Base-by-base conservation (phyloP, 208 protist genomes). In the Jaenimonas drosophilae region DNA sequence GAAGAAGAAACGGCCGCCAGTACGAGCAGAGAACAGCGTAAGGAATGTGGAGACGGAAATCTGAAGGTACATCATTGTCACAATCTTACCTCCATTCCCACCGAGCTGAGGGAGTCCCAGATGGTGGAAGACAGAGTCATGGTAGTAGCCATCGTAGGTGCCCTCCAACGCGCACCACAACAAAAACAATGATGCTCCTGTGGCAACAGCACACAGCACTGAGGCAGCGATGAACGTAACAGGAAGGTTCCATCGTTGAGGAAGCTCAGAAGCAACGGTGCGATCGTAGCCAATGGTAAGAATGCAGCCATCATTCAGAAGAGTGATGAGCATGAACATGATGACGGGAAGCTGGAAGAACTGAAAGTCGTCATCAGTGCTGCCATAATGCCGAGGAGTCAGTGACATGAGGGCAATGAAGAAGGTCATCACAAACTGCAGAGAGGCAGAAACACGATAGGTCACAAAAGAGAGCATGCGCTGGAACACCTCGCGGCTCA, bases 401-500 rank as follows among this genome's bases (percentile, higher is more conserved):
- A 93, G 59, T 26, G 73, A 64, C 53, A 87, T 85, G 59, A 72
- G 67, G 27, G 66, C 73, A 57, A 88, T 86, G 61, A 87, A 88
- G 62, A 84, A 92, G 64, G 88, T 88, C 38, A 55, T 71, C 49
- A 92, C 70, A 11, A 92, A 63, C 63, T 86, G 79, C 38, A 91
- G 55, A 5, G 82, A 84, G 27, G 78, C 76, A 27, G 73, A 71
- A 39, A 84, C 68, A 68, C 81, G 82, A 57, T 87, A 91, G 17
- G 72, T 87, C 46, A 83, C 50, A 55, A 83, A 91, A 0, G 76
- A 85, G 47, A 92, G 78, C 90, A 97, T 96, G 40, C 93, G 76
- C 67, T 94, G 84, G 74, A 97, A 98, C 40, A 98, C 96, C 52
- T 90, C 93, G 48, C 95, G 76, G 4, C 77, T 73, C 23, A 82